Conservation (phyloP, 2,329 filamentous ascomycete species). For the Stagonosporopsis tanaceti region DNA sequence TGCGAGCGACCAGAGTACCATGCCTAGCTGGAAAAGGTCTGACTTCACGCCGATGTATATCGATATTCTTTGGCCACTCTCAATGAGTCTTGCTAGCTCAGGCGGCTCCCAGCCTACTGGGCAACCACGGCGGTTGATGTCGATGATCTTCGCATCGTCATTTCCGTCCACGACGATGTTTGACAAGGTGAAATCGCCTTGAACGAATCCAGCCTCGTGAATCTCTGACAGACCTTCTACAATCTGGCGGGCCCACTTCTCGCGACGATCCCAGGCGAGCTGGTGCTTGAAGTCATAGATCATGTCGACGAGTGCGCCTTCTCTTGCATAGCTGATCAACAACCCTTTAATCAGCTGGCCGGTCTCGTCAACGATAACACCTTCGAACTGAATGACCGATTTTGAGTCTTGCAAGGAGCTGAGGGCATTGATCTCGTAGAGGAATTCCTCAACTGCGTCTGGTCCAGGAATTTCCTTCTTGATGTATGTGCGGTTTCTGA, state of each 20-base stretch:
- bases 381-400: slow-evolving; percentile 86
- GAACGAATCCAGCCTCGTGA: slow-evolving; percentile 94
- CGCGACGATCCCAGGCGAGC: slow-evolving; percentile 74
- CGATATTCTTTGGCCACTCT: slow-evolving; percentile 86
- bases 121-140: slow-evolving; percentile 97
- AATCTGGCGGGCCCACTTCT: slow-evolving; percentile 91
- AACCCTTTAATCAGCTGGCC: slow-evolving; percentile 81
- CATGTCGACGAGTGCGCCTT: slow-evolving; percentile 88
- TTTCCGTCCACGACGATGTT: slow-evolving; percentile 92
- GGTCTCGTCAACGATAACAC: slow-evolving; percentile 83
- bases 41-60: slow-evolving; percentile 99
- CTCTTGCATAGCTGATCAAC: slow-evolving; percentile 85
- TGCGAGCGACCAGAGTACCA: slow-evolving; percentile 94
- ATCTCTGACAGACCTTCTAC: slow-evolving; percentile 89
- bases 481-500: slow-evolving; percentile 76
- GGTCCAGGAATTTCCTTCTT: slow-evolving; percentile 98
- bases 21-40: slow-evolving; percentile 93
- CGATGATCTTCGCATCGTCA: slow-evolving; percentile 93
- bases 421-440: slow-evolving; percentile 98
- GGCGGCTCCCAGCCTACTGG: slow-evolving; percentile 98
- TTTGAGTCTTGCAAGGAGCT: slow-evolving; percentile 74
- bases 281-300: slow-evolving; percentile 78
- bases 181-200: slow-evolving; percentile 95
- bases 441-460: slow-evolving; percentile 93
- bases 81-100: slow-evolving; percentile 84